phyloP scores from a whole-genome alignment of 805 yeast species.

The Barnettozyma sucrosica region DNA sequence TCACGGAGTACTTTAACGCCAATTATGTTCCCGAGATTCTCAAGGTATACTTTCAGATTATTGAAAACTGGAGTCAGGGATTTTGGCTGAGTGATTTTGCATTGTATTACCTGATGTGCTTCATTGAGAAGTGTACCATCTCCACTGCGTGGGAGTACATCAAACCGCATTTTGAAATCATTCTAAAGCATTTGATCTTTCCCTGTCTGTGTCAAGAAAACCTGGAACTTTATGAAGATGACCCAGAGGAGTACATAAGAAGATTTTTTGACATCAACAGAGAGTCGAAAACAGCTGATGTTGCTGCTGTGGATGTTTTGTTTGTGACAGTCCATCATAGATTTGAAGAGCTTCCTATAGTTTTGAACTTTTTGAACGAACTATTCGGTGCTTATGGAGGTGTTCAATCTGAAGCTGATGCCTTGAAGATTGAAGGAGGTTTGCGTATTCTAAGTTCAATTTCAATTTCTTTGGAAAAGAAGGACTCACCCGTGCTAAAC shows the following conservation, averaged over 20 bases:
- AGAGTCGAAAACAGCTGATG: conserved; percentile 66
- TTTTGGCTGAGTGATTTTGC: conserved; percentile 64
- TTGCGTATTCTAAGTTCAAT: conserved; percentile 74
- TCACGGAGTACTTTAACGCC: conserved; percentile 46
- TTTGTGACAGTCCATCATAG: conserved; percentile 52
- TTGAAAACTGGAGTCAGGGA: conserved; percentile 34
- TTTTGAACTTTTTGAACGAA: conserved; percentile 50
- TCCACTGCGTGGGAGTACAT: conserved; percentile 55
- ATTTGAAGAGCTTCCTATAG: conserved; percentile 48
- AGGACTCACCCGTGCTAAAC: conserved; percentile 47
- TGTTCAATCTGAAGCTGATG: conserved; percentile 33
- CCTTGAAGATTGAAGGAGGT: conserved; percentile 75
- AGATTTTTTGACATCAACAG: conserved; percentile 58
- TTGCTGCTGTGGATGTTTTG: conserved; percentile 73
- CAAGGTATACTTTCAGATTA: conserved; percentile 48
- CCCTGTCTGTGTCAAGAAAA: conserved; percentile 72
- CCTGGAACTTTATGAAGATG: conserved; percentile 72
- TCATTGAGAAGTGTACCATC: conserved; percentile 56
- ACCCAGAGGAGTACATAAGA: conserved; percentile 84
- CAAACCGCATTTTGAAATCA: conserved; percentile 56
- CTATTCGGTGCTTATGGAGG: conserved; percentile 34
- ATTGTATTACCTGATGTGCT: conserved; percentile 59
- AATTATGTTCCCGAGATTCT: conserved; percentile 69
- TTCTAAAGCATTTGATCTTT: conserved; percentile 64
- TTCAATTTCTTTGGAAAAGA: conserved; percentile 40